Evolutionary conservation across 2,329 filamentous ascomycete species (phyloP), one percentile per base, ranked within the genome.

Genomic region (Tolypocladium ophioglossoides): DNA sequence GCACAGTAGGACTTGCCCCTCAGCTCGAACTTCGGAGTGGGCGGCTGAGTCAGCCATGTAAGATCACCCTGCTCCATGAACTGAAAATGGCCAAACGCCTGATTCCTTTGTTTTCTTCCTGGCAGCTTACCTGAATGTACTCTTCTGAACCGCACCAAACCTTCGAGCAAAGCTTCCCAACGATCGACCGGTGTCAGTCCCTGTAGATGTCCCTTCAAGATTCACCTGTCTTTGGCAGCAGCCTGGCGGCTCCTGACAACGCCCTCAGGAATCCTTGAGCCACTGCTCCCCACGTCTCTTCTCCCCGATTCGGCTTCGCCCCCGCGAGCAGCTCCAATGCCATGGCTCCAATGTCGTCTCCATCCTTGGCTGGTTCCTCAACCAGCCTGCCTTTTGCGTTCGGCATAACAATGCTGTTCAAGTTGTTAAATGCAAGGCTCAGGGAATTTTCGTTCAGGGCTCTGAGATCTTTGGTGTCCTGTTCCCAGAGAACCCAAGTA

Each of bases 301-400:
- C 59, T 5, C 38, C 52, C 20, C 22, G 54, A 20, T 54, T 56
- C 10, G 61, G 62, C 39, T 61, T 54, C 5, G 58, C 61, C 22
- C 62, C 62, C 2, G 64, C 62, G 34, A 72, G 56, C 39, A 71
- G 54, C 35, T 71, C 68, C 61, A 62, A 63, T 7, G 69, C 70
- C 51, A 72, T 58, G 34, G 60, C 63, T 30, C 70, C 62, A 22
- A 69, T 56, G 30, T 68, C 68, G 11, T 61, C 58, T 1, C 57
- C 56, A 6, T 53, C 54, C 6, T 56, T 57, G 6, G 52, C 49
- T 35, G 57, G 57, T 4, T 55, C 24, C 34, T 14, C 37, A 11
- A 52, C 38, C 14, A 49, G 39, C 7, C 51, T 8, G n/a, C 46
- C 39, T 14, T 58, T 54, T 24, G 55, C 38, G 6, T 55, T 49